These are phyloP conservation scores for Protomyces inouyei DNA, from an alignment of 1,139 yeast species.

Conservation along the genomic window DNA sequence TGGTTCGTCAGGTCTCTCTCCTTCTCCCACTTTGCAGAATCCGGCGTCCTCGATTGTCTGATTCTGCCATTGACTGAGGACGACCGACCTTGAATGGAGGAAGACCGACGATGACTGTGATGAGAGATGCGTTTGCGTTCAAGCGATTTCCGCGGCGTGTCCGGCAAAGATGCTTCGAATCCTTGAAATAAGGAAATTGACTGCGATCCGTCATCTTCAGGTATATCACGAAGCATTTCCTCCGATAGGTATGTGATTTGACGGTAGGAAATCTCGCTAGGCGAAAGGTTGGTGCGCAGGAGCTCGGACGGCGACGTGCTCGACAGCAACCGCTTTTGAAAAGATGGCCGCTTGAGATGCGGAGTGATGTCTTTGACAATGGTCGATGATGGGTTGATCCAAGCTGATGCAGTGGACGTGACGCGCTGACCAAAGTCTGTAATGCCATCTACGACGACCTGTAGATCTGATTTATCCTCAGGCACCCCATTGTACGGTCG, in stretches of 20 bases:
- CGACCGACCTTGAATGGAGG: conserved; percentile 4
- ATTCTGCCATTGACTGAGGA: conserved; percentile 1
- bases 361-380: conserved; percentile 23
- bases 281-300: conserved; percentile 36
- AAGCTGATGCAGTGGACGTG: conserved; percentile 25
- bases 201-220: conserved; percentile 38
- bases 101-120: background rate
- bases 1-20: conserved; percentile 45
- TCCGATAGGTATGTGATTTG: conserved; percentile 52
- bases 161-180: conserved; percentile 54
- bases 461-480: conserved; percentile 8
- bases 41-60: background rate
- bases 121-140: background rate
- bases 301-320: conserved; percentile 46
- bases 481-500: background rate
- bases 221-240: conserved; percentile 52
- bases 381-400: conserved; percentile 27
- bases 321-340: conserved; percentile 27
- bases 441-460: conserved; percentile 19
- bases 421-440: conserved; percentile 19
- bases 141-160: conserved; percentile 5
- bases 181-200: conserved; percentile 60
- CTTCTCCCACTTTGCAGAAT: conserved; percentile 37
- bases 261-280: conserved; percentile 37
- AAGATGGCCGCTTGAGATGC: conserved; percentile 23